Percentiles rank a stretch among this genome's conserved stretches.
Evolutionary conservation across 768 basidiomycete genomes (phyloP).

Genomic region (Tylopilus rubrobrunneus): DNA sequence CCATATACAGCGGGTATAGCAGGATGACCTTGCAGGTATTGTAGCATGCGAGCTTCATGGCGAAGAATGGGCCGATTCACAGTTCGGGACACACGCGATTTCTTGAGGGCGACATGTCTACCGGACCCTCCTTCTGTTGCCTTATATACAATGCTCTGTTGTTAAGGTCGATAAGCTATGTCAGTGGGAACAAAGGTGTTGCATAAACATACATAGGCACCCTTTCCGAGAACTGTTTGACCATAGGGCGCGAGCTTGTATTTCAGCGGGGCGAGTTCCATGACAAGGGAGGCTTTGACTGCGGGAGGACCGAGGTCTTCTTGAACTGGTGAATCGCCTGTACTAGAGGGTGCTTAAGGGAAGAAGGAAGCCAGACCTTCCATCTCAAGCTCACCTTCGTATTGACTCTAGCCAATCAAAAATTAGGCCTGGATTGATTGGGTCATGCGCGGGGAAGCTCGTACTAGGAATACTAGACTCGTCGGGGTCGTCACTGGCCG

Average conservation of each 20-base stretch:
- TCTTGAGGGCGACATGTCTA: not conserved
- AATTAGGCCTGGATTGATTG: no score
- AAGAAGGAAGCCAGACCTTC: no score
- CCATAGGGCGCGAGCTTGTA: constrained; percentile 2
- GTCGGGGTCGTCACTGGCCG: no score
- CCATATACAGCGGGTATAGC: not conserved
- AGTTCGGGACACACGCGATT: not conserved
- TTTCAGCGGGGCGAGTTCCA: not conserved
- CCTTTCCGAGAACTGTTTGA: not conserved
- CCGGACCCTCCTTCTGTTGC: constrained; percentile 1
- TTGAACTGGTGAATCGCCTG: not conserved
- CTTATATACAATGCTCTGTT: not conserved
- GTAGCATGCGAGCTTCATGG: not conserved
- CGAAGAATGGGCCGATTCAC: not conserved
- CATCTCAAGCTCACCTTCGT: no score
- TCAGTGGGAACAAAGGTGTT: no score
- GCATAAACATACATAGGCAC: not conserved
- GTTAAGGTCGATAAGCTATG: not conserved
- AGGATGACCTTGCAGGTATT: not conserved
- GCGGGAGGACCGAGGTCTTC: not conserved
- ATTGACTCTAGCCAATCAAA: no score
- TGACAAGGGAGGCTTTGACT: not conserved
- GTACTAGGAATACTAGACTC: rapidly evolving
- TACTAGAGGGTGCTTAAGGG: no score
- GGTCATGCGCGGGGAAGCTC: no score